Conservation (phyloP, 768 basidiomycete genomes). For the Podaxis sp. region DNA sequence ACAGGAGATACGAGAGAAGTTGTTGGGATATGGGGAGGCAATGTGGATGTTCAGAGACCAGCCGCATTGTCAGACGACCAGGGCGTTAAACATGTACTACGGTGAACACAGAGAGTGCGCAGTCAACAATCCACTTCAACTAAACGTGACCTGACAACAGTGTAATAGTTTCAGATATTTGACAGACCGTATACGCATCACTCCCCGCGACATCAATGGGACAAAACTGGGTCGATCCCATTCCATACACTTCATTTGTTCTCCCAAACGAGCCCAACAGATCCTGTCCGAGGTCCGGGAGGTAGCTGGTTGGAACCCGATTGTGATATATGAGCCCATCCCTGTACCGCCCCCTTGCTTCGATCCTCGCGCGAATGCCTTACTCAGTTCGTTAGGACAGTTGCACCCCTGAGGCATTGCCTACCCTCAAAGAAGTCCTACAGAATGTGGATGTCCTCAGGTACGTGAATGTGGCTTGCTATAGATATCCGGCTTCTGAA, state of each 20-base stretch:
- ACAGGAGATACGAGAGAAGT: constrained; percentile 41
- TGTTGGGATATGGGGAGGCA: constrained; percentile 60
- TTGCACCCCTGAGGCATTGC: constrained; percentile 76
- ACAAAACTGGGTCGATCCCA: constrained; percentile 48
- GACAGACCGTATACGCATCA: constrained; percentile 65
- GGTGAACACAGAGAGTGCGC: constrained; percentile 70
- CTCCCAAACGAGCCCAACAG: constrained; percentile 61
- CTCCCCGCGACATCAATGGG: constrained; percentile 59
- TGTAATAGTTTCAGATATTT: constrained; percentile 68
- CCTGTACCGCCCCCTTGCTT: constrained; percentile 42
- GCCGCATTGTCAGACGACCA: constrained; percentile 52
- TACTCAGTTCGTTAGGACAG: constrained; percentile 44
- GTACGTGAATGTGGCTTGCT: constrained; percentile 26
- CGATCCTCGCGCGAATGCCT: not conserved
- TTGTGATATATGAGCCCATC: constrained; percentile 80
- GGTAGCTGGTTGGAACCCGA: constrained; percentile 57
- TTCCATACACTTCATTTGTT: constrained; percentile 81
- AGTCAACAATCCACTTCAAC: not conserved
- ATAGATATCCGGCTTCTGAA: not conserved
- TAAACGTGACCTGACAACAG: not conserved
- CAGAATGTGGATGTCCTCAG: constrained; percentile 64
- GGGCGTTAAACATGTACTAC: constrained; percentile 67
- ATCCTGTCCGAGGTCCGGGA: constrained; percentile 62
- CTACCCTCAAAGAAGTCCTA: constrained; percentile 57
- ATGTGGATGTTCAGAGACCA: constrained; percentile 79